phyloP scores from a whole-genome alignment of 164 flowering plant species.

The Santalum album region DNA sequence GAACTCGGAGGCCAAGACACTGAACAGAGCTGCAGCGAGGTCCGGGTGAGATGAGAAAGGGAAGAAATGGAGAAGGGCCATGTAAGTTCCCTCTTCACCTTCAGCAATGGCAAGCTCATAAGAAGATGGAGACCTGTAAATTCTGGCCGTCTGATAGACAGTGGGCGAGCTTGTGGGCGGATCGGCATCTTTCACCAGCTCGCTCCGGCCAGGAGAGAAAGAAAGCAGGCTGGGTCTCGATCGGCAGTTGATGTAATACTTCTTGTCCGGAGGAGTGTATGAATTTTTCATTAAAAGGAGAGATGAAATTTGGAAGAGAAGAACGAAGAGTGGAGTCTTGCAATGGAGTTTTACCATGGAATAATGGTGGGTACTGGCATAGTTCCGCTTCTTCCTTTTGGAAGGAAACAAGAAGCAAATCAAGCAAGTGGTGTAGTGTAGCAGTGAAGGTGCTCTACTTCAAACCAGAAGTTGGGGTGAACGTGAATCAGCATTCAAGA shows the following conservation, averaged over 20 bases:
- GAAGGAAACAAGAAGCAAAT: too few relatives aligned
- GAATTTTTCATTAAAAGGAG: too few relatives aligned
- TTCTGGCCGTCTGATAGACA: slow-evolving; percentile 31
- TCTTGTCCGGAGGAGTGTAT: slow-evolving; percentile 8
- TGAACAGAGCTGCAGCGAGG: slow-evolving; percentile 7
- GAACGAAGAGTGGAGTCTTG: too few relatives aligned
- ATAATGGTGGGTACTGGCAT: too few relatives aligned
- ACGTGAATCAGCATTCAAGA: too few relatives aligned
- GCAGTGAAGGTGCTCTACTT: too few relatives aligned
- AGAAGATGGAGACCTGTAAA: slow-evolving; percentile 15
- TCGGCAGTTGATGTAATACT: slow-evolving; percentile 51
- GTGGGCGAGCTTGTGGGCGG: background rate
- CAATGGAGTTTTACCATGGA: too few relatives aligned
- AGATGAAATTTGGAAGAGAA: too few relatives aligned
- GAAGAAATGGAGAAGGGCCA: slow-evolving; percentile 46
- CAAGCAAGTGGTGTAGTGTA: too few relatives aligned
- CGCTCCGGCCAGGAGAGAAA: background rate
- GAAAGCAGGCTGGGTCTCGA: slow-evolving; percentile 12
- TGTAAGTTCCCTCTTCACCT: slow-evolving; percentile 12
- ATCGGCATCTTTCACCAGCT: background rate
- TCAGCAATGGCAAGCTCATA: slow-evolving; percentile 15
- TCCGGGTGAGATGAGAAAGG: slow-evolving; percentile 3
- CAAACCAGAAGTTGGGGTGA: too few relatives aligned
- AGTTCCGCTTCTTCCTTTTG: too few relatives aligned
- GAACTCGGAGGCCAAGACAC: slow-evolving; percentile 6